Conservation (phyloP, 192 early-diverging fungal species). For the Mortierella claussenii region DNA sequence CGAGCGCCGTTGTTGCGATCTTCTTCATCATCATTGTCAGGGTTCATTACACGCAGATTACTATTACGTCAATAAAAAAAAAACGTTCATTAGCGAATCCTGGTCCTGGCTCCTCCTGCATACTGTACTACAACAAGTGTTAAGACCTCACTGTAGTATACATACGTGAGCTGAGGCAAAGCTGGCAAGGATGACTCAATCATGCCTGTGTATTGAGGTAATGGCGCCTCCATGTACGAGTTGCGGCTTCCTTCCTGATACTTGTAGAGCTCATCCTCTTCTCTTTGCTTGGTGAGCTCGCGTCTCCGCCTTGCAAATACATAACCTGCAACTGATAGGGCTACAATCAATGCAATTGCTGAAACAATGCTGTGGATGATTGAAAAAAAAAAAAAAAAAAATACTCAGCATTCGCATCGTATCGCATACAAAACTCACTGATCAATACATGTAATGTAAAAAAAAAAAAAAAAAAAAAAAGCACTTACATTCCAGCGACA, state of each 20-base stretch:
- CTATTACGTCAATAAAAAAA: neutral
- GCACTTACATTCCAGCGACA: slow-evolving; percentile 34
- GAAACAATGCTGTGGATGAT: slow-evolving; percentile 22
- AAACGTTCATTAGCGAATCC: neutral
- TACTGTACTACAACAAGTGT: no score
- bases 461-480: neutral
- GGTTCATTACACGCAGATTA: slow-evolving; percentile 47
- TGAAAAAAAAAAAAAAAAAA: neutral
- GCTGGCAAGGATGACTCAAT: slow-evolving; percentile 32
- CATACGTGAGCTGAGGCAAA: slow-evolving; percentile 42
- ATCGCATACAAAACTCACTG: neutral
- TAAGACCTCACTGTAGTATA: no score
- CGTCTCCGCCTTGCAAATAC: slow-evolving; percentile 21
- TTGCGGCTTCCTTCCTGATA: slow-evolving; percentile 27
- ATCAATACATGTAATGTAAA: slow-evolving; percentile 15
- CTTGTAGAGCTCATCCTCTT: slow-evolving; percentile 37
- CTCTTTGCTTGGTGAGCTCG: slow-evolving; percentile 25
- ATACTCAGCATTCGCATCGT: neutral
- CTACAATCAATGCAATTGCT: slow-evolving; percentile 30
- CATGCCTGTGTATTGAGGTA: slow-evolving; percentile 42
- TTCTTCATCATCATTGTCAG: slow-evolving; percentile 39
- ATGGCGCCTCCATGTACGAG: slow-evolving; percentile 36
- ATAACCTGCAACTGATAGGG: slow-evolving; percentile 39
- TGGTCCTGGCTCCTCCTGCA: no score
- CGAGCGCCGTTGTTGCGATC: neutral